Conservation (phyloP, 768 basidiomycete species). For the Boletus rubropictus region DNA sequence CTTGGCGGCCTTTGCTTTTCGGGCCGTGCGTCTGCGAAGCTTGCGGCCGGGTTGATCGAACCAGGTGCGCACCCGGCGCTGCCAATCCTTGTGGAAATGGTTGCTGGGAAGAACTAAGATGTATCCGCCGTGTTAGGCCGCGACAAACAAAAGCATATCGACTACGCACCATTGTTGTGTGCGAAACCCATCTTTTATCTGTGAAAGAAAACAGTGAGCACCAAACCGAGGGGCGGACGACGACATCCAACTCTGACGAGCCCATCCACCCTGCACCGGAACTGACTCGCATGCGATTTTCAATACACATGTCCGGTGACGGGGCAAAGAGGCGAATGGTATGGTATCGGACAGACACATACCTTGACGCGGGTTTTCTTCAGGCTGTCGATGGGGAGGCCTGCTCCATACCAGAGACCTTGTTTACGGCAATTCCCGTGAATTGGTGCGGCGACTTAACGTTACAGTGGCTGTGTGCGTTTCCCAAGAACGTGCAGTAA, state of each 20-base stretch:
- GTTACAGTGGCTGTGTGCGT: no score
- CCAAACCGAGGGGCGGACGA: background rate
- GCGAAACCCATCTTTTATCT: conserved; percentile 35
- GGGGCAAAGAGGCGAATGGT: background rate
- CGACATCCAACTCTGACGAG: conserved; percentile 15
- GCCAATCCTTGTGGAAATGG: conserved; percentile 99
- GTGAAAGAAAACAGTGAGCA: conserved; percentile 13
- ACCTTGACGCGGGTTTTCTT: conserved; percentile 31
- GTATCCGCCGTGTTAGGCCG: conserved; percentile 8
- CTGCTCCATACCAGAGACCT: background rate
- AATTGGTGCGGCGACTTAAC: conserved; percentile 28
- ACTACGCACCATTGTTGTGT: conserved; percentile 31
- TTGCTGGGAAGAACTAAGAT: conserved; percentile 77
- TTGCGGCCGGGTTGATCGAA: conserved; percentile 99
- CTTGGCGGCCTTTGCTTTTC: conserved; percentile 83
- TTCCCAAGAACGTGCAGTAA: no score
- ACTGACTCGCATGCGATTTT: conserved; percentile 1
- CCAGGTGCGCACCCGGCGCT: conserved; percentile 93
- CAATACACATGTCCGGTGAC: background rate
- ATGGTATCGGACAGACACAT: conserved; percentile 11
- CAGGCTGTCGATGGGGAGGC: conserved; percentile 24
- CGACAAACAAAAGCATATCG: conserved; percentile 24
- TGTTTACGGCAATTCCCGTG: conserved; percentile 23
- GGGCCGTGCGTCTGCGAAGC: conserved; percentile 87
- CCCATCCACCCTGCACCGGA: conserved; percentile 21